Conservation (phyloP, 1,284 basidiomycete species). For the Laetiporus sulphureus region DNA sequence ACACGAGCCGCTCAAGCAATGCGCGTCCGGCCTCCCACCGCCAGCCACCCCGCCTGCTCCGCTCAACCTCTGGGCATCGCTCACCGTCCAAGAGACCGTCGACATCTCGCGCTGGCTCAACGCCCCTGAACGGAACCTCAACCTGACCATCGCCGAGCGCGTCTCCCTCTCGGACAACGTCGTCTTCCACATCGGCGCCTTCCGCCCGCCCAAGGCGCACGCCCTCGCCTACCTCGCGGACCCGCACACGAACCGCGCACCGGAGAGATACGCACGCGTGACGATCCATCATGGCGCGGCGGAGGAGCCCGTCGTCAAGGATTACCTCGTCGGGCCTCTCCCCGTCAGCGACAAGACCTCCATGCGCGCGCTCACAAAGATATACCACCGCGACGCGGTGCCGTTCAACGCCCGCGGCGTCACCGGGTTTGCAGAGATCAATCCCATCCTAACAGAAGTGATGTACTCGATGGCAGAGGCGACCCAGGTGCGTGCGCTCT, state of each 20-base stretch:
- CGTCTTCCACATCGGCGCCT: constrained; percentile 42
- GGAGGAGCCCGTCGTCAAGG: constrained; percentile 35
- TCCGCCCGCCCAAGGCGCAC: constrained; percentile 42
- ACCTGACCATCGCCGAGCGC: constrained; percentile 34
- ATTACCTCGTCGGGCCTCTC: constrained; percentile 53
- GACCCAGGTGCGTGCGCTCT: constrained; percentile 30
- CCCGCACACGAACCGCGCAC: constrained; percentile 21
- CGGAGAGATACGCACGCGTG: constrained; percentile 37
- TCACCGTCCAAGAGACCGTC: constrained; percentile 37
- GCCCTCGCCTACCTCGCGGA: constrained; percentile 40
- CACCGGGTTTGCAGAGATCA: constrained; percentile 28
- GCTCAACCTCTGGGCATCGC: constrained; percentile 41
- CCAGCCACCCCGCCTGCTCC: constrained; percentile 34
- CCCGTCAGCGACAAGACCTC: constrained; percentile 34
- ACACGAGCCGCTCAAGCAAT: constrained; percentile 22
- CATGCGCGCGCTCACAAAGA: constrained; percentile 36
- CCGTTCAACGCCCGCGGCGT: constrained; percentile 46
- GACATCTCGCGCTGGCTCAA: constrained; percentile 41
- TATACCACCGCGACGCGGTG: constrained; percentile 43
- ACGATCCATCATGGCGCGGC: constrained; percentile 45
- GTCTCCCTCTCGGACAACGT: constrained; percentile 38
- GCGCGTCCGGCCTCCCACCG: constrained; percentile 26
- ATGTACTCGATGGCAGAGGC: constrained; percentile 30
- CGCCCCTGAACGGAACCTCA: constrained; percentile 35
- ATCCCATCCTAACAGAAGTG: constrained; percentile 25